Evolutionary conservation across 208 protist genomes (phyloP).

Genomic region (Crithidia thermophila): DNA sequence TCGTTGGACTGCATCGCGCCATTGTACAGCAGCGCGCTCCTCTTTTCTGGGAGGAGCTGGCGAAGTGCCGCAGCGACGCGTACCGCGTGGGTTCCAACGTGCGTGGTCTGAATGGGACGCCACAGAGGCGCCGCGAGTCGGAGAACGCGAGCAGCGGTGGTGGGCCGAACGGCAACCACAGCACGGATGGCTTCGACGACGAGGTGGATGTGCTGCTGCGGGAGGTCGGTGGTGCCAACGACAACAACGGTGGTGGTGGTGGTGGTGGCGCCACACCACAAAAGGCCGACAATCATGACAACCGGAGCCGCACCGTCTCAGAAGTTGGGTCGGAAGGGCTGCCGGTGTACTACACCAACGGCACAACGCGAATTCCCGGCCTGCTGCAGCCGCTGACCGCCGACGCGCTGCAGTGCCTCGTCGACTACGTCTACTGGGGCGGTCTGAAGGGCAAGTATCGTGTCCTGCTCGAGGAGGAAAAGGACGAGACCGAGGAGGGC

Average conservation of each 20-base stretch:
- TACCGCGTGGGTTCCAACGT: not conserved
- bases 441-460: conserved; percentile 54
- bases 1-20: conserved; percentile 66
- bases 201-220: conserved; percentile 40
- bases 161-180: not conserved
- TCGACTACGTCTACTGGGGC: conserved; percentile 78
- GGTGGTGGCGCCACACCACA: not conserved
- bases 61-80: conserved; percentile 52
- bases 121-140: not conserved
- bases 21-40: conserved; percentile 74
- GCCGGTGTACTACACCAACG: conserved; percentile 69
- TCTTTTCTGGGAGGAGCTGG: conserved; percentile 57
- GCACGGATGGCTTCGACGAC: conserved; percentile 6
- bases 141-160: not conserved
- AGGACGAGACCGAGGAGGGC: conserved; percentile 34
- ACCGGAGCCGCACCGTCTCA: not conserved
- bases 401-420: conserved; percentile 57
- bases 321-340: conserved; percentile 1
- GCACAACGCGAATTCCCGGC: conserved; percentile 65
- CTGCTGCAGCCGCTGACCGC: conserved; percentile 53
- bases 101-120: not conserved
- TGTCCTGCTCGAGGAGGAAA: conserved; percentile 54
- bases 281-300: not conserved
- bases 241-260: not conserved
- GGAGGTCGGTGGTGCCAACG: too few relatives aligned